phyloP scores from a whole-genome alignment of 352 stramenopile genomes.

The Globisporangium lucens region DNA sequence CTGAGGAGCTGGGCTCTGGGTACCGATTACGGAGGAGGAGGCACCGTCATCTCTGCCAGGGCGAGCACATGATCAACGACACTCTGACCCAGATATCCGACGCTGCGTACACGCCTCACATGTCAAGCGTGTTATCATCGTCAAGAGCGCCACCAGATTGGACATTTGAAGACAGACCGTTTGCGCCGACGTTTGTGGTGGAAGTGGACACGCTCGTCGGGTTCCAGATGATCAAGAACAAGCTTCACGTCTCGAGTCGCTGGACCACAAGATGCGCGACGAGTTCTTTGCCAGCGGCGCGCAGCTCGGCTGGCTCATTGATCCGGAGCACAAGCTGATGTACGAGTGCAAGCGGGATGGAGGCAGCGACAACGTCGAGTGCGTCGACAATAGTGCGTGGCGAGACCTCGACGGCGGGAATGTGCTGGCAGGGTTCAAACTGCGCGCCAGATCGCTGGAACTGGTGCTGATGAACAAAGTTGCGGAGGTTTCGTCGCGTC shows the following conservation, averaged over 20 bases:
- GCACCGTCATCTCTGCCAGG: neutral
- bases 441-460: neutral
- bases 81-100: neutral
- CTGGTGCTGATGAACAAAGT: no score
- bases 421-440: conserved; percentile 23
- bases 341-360: conserved; percentile 16
- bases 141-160: conserved; percentile 5
- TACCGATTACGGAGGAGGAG: neutral
- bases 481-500: no score
- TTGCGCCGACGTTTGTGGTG: conserved; percentile 17
- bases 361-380: conserved; percentile 2
- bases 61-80: no score
- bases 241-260: conserved; percentile 6
- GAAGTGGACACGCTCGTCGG: conserved; percentile 23
- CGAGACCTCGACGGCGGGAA: conserved; percentile 25
- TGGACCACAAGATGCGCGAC: conserved; percentile 16
- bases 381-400: conserved; percentile 11
- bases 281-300: conserved; percentile 23
- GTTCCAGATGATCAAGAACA: neutral
- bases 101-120: conserved; percentile 7
- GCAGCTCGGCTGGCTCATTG: conserved; percentile 24
- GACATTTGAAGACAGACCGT: conserved; percentile 16
- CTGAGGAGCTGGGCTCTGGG: neutral
- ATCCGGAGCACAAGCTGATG: conserved; percentile 13
- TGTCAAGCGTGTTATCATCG: no score